Evolutionary conservation across 2,329 filamentous ascomycete species (phyloP).

Genomic region (Nemania diffusa): DNA sequence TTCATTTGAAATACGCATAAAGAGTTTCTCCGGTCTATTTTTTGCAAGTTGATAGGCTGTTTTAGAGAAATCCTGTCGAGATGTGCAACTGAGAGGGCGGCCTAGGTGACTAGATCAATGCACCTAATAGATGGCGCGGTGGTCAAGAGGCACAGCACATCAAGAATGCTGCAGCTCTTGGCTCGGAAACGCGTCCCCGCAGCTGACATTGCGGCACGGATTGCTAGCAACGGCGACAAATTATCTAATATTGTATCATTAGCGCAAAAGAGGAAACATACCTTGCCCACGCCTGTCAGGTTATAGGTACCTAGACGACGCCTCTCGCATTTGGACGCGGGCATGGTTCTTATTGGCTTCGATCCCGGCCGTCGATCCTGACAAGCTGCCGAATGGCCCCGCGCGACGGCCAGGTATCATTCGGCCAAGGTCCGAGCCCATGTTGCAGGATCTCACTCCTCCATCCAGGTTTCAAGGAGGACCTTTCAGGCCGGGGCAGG

Average conservation of each 20-base stretch:
- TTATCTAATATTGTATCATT: not conserved
- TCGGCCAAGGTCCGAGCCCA: not conserved
- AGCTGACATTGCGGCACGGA: not conserved
- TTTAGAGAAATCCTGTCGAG: not conserved
- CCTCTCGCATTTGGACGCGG: not conserved
- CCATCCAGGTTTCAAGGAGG: not conserved
- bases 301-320: no score
- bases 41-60: not conserved
- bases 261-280: not conserved
- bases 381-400: not conserved
- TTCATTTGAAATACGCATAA: conserved; percentile 8
- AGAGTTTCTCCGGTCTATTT: not conserved
- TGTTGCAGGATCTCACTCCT: not conserved
- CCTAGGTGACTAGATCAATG: no score
- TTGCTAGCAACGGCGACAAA: not conserved
- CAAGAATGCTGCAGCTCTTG: not conserved
- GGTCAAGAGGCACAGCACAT: not conserved
- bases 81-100: not conserved
- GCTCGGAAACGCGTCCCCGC: not conserved
- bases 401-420: not conserved
- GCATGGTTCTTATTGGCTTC: not conserved
- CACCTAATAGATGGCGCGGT: not conserved
- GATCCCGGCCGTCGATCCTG: not conserved
- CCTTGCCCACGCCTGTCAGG: not conserved
- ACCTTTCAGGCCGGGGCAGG: not conserved